These are phyloP conservation scores for Pseudozyma tsukubaensis DNA, from an alignment of 1,284 basidiomycete genomes.

Conservation along the genomic window DNA sequence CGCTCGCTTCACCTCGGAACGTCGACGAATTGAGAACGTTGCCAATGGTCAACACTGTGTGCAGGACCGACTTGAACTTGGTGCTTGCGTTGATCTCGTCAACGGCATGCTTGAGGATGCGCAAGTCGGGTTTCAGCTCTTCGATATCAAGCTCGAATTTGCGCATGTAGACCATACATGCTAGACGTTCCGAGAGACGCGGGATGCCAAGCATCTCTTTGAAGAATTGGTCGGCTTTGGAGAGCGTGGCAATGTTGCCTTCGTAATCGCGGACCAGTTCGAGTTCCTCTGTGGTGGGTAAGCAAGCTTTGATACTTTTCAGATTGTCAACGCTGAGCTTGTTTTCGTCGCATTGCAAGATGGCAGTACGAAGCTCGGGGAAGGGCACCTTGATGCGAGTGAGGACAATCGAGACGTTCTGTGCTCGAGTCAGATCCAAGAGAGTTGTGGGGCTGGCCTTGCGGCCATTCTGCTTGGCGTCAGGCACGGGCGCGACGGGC, in stretches of 20 bases:
- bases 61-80: conserved; percentile 78
- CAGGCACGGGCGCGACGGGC: conserved; percentile 36
- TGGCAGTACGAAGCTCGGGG: conserved; percentile 49
- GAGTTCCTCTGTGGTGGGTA: conserved; percentile 60
- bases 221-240: conserved; percentile 85
- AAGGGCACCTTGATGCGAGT: conserved; percentile 59
- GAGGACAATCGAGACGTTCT: conserved; percentile 57
- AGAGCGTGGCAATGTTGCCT: conserved; percentile 47
- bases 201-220: conserved; percentile 83
- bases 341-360: conserved; percentile 54
- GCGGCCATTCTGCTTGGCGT: conserved; percentile 24
- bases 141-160: conserved; percentile 84
- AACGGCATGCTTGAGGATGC: conserved; percentile 79
- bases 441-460: conserved; percentile 51
- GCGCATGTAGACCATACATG: conserved; percentile 84
- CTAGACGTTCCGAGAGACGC: conserved; percentile 78
- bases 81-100: conserved; percentile 78
- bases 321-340: conserved; percentile 54
- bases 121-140: conserved; percentile 84
- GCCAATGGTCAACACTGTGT: conserved; percentile 77
- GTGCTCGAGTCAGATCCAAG: conserved; percentile 52
- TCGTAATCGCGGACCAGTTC: conserved; percentile 58
- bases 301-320: conserved; percentile 52
- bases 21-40: conserved; percentile 84
- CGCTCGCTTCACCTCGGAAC: conserved; percentile 83